Base-by-base conservation (phyloP, 441 rosid genomes). In the Geranium incanum region DNA sequence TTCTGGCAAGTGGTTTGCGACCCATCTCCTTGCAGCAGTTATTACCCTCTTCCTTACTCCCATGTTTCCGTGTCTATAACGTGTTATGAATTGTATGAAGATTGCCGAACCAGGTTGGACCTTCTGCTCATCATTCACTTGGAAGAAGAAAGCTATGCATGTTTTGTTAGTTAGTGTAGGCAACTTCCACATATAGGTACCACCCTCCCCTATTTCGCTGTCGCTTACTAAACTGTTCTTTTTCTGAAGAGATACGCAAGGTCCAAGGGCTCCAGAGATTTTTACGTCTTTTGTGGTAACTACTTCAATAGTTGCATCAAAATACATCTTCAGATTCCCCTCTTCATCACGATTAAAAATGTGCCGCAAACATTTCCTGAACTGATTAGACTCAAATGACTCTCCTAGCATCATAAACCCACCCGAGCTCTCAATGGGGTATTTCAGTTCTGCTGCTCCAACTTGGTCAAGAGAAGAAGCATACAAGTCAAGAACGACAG, bases 391-490 rank as follows among this genome's bases (percentile, higher is more conserved):
- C 45, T 88, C 91, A 52, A 94, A 94, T 63, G 90, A 83, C 78
- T 94, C 98, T 50, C 97, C 93, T n/a, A 91, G 76, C 83, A 91
- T 77, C 84, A 94, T 85, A 83, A 88, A 91, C 64, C 98, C 98
- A 68, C 97, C 95, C 0, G 96, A 93, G 68, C 78, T 82, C 80
- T 93, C 95, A 74, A 93, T 87, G 3, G 93, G 86, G 0, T 68
- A 68, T 79, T 84, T 93, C 19, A 93, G 70, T 77, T 93, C 97
- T 0, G 92, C 92, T 38, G 81, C 89, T 73, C 98, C 98, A 48
- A 89, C 88, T 84, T 93, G 96, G 84, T 93, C 98, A 70, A 91
- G 96, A 77, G 95, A 88, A 76, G 95, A 93, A 68, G 97, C 97
- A 67, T 91, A 91, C 78, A 93, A 75, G 84, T 93, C 97, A 33